Evolutionary conservation across 2,329 filamentous ascomycete species (phyloP).

Genomic region (Fusarium tricinctum): DNA sequence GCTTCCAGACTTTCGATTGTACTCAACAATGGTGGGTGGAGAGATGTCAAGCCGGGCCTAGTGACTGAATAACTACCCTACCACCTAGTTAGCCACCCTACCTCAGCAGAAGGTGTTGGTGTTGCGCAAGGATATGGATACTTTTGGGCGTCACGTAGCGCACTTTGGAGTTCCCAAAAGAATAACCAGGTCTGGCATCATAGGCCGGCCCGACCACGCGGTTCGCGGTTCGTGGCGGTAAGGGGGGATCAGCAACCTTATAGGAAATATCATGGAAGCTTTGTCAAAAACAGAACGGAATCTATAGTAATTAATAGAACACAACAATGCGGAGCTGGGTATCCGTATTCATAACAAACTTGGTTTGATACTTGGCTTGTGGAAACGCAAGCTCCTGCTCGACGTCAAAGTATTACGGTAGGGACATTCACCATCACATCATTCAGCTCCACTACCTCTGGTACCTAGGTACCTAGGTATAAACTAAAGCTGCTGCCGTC

Average conservation of each 20-base stretch:
- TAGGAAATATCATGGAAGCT: slow-evolving; percentile 27
- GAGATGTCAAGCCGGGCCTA: slow-evolving; percentile 32
- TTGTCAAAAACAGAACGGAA: not conserved
- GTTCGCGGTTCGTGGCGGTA: slow-evolving; percentile 24
- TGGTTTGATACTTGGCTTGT: slow-evolving; percentile 7
- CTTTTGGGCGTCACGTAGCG: slow-evolving; percentile 37
- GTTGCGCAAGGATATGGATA: slow-evolving; percentile 39
- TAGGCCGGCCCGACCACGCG: slow-evolving; percentile 42
- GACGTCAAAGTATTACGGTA: slow-evolving; percentile 12
- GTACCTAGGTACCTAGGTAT: no score
- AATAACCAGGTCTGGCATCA: slow-evolving; percentile 43
- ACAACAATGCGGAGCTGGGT: slow-evolving; percentile 1
- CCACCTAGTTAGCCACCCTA: no score
- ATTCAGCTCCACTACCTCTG: slow-evolving; percentile 43
- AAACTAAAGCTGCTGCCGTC: slow-evolving; percentile 22
- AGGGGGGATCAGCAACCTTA: slow-evolving; percentile 39
- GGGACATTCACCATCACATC: slow-evolving; percentile 26
- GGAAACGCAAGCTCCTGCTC: slow-evolving; percentile 13
- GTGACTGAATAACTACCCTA: slow-evolving; percentile 7
- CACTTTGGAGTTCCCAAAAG: slow-evolving; percentile 30
- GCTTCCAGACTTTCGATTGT: slow-evolving; percentile 17
- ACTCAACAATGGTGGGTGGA: slow-evolving; percentile 32
- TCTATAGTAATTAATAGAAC: not conserved
- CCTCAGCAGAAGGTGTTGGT: no score
- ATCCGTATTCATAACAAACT: slow-evolving; percentile 24